Evolutionary conservation across 2,329 filamentous ascomycete species (phyloP).

Genomic region (Didymella sp.): DNA sequence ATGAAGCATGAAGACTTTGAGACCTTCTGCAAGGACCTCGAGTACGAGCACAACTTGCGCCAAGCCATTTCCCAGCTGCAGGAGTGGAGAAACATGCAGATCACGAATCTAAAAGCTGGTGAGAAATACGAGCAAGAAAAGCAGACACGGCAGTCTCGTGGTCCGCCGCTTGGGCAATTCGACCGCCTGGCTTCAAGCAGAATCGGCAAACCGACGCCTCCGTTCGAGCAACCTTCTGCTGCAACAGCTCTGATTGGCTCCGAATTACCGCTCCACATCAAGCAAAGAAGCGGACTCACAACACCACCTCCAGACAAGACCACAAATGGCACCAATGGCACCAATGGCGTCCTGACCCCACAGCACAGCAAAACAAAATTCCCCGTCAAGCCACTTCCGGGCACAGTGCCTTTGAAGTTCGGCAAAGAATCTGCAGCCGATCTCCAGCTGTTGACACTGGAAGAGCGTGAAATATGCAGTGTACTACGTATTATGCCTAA

Average conservation of each 20-base stretch:
- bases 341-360: slow-evolving; percentile 49
- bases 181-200: slow-evolving; percentile 80
- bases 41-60: slow-evolving; percentile 89
- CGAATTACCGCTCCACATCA: slow-evolving; percentile 71
- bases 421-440: slow-evolving; percentile 80
- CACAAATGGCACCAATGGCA: slow-evolving; percentile 54
- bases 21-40: slow-evolving; percentile 79
- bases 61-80: slow-evolving; percentile 90
- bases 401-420: slow-evolving; percentile 69
- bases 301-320: slow-evolving; percentile 52
- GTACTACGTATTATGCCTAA: slow-evolving; percentile 87
- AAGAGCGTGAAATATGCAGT: slow-evolving; percentile 87
- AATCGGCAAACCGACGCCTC: slow-evolving; percentile 69
- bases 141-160: slow-evolving; percentile 70
- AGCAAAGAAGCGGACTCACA: slow-evolving; percentile 51
- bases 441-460: slow-evolving; percentile 81
- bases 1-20: slow-evolving; percentile 95
- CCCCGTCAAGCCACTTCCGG: slow-evolving; percentile 64
- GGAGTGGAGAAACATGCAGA: slow-evolving; percentile 87
- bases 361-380: slow-evolving; percentile 57
- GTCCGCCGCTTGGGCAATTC: slow-evolving; percentile 76
- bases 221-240: slow-evolving; percentile 73
- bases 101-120: slow-evolving; percentile 82
- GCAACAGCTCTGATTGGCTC: slow-evolving; percentile 79
- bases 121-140: slow-evolving; percentile 96